Evolutionary conservation across 1,284 basidiomycete species (phyloP).

Genomic region (Rhodotorula sp.): DNA sequence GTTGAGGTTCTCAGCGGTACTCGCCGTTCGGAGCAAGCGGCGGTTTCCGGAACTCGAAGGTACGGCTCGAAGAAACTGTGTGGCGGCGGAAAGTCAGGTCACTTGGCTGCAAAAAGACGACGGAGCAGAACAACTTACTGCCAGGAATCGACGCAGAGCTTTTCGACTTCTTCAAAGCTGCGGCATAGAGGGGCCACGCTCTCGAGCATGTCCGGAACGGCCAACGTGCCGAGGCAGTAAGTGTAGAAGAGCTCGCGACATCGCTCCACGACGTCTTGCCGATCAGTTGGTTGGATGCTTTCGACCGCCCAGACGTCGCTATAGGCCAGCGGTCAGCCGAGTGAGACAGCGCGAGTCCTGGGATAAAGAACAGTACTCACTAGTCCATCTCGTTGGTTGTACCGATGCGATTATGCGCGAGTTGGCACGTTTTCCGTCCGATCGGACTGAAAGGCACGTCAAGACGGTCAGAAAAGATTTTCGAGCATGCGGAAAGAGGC

Average conservation of each 20-base stretch:
- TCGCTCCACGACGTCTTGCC: slow-evolving; percentile 1
- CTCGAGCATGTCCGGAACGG: slow-evolving; percentile 37
- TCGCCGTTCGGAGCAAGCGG: too few species aligned
- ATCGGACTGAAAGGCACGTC: neutral
- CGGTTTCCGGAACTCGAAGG: too few species aligned
- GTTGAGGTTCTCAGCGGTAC: neutral
- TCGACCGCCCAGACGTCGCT: slow-evolving; percentile 25
- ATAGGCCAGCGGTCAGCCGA: neutral
- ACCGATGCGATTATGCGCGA: slow-evolving; percentile 27
- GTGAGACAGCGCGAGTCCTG: neutral
- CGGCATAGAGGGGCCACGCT: slow-evolving; percentile 20
- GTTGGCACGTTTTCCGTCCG: slow-evolving; percentile 28
- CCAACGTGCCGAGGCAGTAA: slow-evolving; percentile 24
- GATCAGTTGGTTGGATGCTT: neutral
- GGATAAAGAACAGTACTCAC: slow-evolving; percentile 4
- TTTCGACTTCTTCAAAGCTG: slow-evolving; percentile 28
- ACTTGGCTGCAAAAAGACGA: too few species aligned
- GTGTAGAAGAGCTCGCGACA: slow-evolving; percentile 28
- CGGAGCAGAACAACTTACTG: slow-evolving; percentile 11
- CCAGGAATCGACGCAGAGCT: slow-evolving; percentile 30
- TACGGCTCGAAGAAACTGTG: too few species aligned
- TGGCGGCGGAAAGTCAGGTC: too few species aligned
- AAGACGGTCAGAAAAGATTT: neutral
- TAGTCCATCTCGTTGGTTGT: slow-evolving; percentile 33
- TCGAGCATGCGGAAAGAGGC: neutral